Base-by-base conservation (phyloP, 306 rosid genomes). In the Mimosa pudica region DNA sequence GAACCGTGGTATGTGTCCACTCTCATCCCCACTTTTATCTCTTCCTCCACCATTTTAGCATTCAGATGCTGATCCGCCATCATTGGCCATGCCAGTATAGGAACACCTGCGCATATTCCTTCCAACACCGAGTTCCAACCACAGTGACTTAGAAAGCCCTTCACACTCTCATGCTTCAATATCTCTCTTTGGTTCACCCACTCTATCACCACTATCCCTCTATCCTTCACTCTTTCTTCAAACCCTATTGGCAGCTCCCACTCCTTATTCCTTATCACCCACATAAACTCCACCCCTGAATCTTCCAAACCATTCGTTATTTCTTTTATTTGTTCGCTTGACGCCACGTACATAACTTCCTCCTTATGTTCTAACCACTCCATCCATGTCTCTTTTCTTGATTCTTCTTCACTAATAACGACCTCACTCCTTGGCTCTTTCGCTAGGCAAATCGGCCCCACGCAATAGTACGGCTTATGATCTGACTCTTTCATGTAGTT, bases 21-120 rank as follows among this genome's bases (percentile, higher is more conserved):
- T n/a, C 81, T 78, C 69, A 87, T 1, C 38, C 89, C 89, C 9
- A 82, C 82, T 75, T 51, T 79, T 3, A 87, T 75, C 80, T 87
- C 93, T 54, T 87, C 93, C 80, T 8, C 84, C 71, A 87, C 93
- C 84, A 85, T 49, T 24, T 79, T 87, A 7, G 91, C 86, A 57
- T 89, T 89, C 74, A 85, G 4, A 4, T 45, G 84, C 54, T 89
- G 89, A 0, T 89, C 89, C 14, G 86, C 91, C 89, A 74, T 64
- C 73, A 84, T 55, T 24, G 30, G 30, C 30, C 30, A 24, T 24
- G 30, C 30, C 30, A 24, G 30, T 24, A 24, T 24, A 24, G 30
- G 30, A 24, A 24, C 30, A 24, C 30, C 30, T 24, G 30, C 30
- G 30, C 30, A 24, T 24, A 24, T 24, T 24, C 30, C 30, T 24